phyloP scores from a whole-genome alignment of 192 early-diverging fungal species.

The Podochytrium sp. region DNA sequence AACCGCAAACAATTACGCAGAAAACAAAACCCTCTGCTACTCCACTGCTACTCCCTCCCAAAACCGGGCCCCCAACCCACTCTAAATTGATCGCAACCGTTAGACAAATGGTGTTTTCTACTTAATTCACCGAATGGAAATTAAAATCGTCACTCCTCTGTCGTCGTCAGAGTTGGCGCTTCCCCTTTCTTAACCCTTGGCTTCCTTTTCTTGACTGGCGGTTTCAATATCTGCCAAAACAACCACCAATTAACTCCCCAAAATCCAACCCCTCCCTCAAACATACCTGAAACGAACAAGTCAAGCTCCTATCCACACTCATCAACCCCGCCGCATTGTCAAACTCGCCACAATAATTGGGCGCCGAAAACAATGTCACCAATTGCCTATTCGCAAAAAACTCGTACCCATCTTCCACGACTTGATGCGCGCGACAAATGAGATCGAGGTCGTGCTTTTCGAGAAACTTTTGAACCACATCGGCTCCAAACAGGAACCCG shows the following conservation, averaged over 20 bases:
- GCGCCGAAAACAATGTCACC: slow-evolving; percentile 94
- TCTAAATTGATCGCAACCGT: not conserved
- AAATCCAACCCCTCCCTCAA: too few relatives aligned
- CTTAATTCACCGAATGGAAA: not conserved
- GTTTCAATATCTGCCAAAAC: slow-evolving; percentile 83
- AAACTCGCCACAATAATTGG: slow-evolving; percentile 90
- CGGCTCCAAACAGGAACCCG: slow-evolving; percentile 92
- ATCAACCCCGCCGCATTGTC: slow-evolving; percentile 72
- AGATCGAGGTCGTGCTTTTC: slow-evolving; percentile 96
- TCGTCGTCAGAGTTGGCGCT: not conserved
- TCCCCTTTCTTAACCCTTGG: slow-evolving; percentile 15
- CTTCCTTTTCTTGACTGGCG: slow-evolving; percentile 87
- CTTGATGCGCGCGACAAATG: slow-evolving; percentile 97
- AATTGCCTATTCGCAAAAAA: slow-evolving; percentile 95
- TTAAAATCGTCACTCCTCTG: not conserved
- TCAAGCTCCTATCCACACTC: slow-evolving; percentile 66
- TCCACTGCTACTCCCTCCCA: too few relatives aligned
- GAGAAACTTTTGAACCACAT: slow-evolving; percentile 88
- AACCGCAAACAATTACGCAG: too few relatives aligned
- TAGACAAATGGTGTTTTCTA: not conserved
- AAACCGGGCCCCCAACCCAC: not conserved
- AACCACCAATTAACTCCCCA: too few relatives aligned
- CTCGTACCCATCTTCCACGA: slow-evolving; percentile 97
- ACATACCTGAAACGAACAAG: slow-evolving; percentile 65
- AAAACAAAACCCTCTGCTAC: too few relatives aligned